Conservation (phyloP, 495 filamentous ascomycete genomes). For the Sabuloglossum arenarium region DNA sequence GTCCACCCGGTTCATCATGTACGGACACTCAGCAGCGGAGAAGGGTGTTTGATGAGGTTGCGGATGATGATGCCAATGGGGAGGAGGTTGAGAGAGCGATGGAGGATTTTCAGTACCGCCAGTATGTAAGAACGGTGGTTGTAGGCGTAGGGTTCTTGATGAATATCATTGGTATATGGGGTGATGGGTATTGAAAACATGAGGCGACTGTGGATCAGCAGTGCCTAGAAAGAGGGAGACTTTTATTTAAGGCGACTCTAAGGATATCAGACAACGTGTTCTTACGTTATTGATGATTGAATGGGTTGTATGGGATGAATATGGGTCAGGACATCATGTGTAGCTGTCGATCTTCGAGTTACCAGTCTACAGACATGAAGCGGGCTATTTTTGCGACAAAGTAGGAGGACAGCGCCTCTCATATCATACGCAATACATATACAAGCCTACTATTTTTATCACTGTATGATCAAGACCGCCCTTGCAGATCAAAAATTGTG, state of each 20-base stretch:
- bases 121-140: constrained; percentile 36
- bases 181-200: constrained; percentile 36
- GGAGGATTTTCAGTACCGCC: constrained; percentile 38
- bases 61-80: constrained; percentile 32
- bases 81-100: constrained; percentile 58
- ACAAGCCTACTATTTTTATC: neutral
- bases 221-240: neutral
- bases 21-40: constrained; percentile 19
- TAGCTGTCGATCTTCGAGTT: neutral
- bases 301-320: no score
- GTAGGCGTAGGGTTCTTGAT: constrained; percentile 48
- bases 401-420: neutral
- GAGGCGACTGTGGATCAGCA: neutral
- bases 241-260: neutral
- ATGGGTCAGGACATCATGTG: neutral
- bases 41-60: constrained; percentile 14
- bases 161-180: constrained; percentile 73
- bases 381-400: neutral
- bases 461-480: no score
- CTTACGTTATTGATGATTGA: no score
- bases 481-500: neutral
- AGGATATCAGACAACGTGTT: neutral
- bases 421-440: neutral
- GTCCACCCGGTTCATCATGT: constrained; percentile 9
- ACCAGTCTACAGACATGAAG: neutral